Evolutionary conservation across 805 yeast genomes (phyloP).

Genomic region (Brettanomyces nanus): DNA sequence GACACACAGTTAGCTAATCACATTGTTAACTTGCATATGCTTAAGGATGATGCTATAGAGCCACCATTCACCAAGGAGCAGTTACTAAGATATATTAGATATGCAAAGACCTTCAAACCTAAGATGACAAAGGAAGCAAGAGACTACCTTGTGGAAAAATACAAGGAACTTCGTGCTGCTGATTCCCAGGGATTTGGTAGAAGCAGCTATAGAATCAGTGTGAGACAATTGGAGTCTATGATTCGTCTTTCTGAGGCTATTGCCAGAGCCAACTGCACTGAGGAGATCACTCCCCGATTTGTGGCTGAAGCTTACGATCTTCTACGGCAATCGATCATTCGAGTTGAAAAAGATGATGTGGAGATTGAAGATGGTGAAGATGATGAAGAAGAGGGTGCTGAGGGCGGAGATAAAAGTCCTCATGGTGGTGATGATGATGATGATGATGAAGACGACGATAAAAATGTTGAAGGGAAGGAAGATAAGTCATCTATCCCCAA

Average conservation of each 20-base stretch:
- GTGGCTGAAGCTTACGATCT: conserved; percentile 92
- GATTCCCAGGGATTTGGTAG: conserved; percentile 86
- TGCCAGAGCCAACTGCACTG: conserved; percentile 94
- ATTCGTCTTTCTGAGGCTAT: conserved; percentile 91
- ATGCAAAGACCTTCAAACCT: conserved; percentile 91
- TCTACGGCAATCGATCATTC: conserved; percentile 81
- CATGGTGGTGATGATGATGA: conserved; percentile 21
- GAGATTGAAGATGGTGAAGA: conserved; percentile 66
- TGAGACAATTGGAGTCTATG: conserved; percentile 92
- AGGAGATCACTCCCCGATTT: conserved; percentile 71
- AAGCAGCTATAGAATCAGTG: conserved; percentile 89
- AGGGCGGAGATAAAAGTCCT: conserved; percentile 30
- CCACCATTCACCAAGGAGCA: conserved; percentile 90
- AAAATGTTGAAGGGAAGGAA: conserved; percentile 5
- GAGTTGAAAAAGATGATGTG: conserved; percentile 90
- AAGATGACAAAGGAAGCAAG: conserved; percentile 76
- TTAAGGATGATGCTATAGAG: conserved; percentile 78
- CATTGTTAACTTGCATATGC: conserved; percentile 88
- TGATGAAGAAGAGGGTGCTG: conserved; percentile 20
- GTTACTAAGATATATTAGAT: conserved; percentile 77
- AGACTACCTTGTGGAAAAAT: conserved; percentile 63
- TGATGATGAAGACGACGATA: conserved; percentile 13
- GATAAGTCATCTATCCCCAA: not conserved
- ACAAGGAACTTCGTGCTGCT: conserved; percentile 78
- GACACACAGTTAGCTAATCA: conserved; percentile 89